Percentiles rank a stretch among this genome's conserved stretches.
These are phyloP conservation scores for Yamadazyma sp. DNA, from an alignment of 1,139 yeast genomes.

Conservation along the genomic window DNA sequence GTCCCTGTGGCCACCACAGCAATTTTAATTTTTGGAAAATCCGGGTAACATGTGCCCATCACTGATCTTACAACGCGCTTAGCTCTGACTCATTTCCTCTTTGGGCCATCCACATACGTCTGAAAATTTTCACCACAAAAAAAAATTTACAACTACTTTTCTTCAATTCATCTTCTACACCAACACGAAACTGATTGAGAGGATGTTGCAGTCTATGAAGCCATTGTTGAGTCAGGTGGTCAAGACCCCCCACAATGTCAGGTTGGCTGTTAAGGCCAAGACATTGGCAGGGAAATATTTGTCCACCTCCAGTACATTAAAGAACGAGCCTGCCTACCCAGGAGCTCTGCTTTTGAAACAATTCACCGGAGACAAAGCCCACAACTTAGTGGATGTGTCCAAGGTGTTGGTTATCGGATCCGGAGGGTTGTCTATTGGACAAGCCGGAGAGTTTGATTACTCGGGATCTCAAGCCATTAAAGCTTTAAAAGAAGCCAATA, in stretches of 20 bases:
- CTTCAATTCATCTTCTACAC: not conserved
- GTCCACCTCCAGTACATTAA: not conserved
- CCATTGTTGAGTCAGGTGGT: constrained; percentile 8
- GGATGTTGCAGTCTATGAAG: constrained; percentile 8
- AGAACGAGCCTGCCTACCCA: constrained; percentile 26
- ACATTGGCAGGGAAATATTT: not conserved
- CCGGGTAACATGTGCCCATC: constrained; percentile 20
- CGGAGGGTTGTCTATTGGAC: constrained; percentile 97
- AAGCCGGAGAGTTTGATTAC: constrained; percentile 98
- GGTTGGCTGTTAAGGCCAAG: not conserved
- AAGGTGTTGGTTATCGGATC: constrained; percentile 94
- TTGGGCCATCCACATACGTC: constrained; percentile 21
- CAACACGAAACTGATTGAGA: not conserved
- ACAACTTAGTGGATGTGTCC: constrained; percentile 72
- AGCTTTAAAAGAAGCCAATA: constrained; percentile 89
- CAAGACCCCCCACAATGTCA: not conserved
- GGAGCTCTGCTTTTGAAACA: constrained; percentile 42
- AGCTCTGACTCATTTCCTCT: constrained; percentile 37
- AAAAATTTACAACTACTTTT: not conserved
- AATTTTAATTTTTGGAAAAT: not conserved
- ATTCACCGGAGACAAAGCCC: constrained; percentile 31
- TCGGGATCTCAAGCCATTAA: constrained; percentile 98
- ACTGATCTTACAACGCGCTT: constrained; percentile 41
- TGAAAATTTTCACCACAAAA: constrained; percentile 12
- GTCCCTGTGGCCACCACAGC: too few species aligned